phyloP scores from a whole-genome alignment of 2,329 filamentous ascomycete genomes.

The Parastagonospora avenae region DNA sequence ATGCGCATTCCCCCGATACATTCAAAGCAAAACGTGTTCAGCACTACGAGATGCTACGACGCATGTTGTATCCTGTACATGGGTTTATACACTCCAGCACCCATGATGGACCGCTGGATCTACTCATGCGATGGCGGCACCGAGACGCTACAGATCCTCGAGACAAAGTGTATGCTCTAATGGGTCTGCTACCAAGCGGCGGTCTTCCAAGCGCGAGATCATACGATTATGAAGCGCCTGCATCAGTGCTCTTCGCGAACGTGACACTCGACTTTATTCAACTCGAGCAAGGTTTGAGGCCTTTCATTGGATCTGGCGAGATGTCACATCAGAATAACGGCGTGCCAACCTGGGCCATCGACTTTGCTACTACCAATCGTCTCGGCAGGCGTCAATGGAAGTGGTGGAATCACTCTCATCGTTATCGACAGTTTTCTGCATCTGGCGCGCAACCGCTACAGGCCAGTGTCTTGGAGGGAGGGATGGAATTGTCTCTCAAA shows the following conservation, averaged over 20 bases:
- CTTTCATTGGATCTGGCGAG: slow-evolving; percentile 16
- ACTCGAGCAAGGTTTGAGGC: slow-evolving; percentile 8
- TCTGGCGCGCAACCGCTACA: background rate
- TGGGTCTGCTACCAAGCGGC: slow-evolving; percentile 13
- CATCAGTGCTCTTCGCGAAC: slow-evolving; percentile 6
- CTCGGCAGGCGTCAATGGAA: slow-evolving; percentile 19
- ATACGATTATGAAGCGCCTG: slow-evolving; percentile 11
- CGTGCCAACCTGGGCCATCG: slow-evolving; percentile 21
- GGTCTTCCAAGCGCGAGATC: slow-evolving; percentile 5
- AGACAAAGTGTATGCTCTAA: slow-evolving; percentile 31
- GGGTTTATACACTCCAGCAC: slow-evolving; percentile 12
- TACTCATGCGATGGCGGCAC: slow-evolving; percentile 26
- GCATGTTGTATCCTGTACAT: slow-evolving; percentile 19
- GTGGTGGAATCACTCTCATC: slow-evolving; percentile 28
- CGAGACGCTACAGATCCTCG: slow-evolving; percentile 24
- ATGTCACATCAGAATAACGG: slow-evolving; percentile 9
- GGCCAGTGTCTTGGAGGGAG: background rate
- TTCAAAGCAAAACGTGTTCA: background rate
- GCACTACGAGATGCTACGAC: slow-evolving; percentile 6
- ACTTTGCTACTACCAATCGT: slow-evolving; percentile 18
- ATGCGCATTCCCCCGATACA: background rate
- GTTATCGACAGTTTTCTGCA: slow-evolving; percentile 14
- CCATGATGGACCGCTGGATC: slow-evolving; percentile 11
- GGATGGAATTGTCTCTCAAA: background rate
- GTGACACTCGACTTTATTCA: slow-evolving; percentile 21